Conservation (phyloP, 345 rosid species). For the Orychophragmus violaceus region DNA sequence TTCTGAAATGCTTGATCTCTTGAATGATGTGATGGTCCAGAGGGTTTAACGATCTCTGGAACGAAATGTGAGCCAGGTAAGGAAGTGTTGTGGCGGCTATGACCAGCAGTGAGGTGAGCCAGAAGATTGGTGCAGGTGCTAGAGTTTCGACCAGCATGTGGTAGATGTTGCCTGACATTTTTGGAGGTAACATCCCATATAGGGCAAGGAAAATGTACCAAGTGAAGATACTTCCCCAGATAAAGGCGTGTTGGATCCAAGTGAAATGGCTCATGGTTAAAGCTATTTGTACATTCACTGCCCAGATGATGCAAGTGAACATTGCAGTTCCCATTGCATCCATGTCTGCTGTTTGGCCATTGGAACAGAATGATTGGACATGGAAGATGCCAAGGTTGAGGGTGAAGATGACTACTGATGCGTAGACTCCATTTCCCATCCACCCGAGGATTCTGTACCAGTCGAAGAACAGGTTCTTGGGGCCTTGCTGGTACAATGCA, state of each 20-base stretch:
- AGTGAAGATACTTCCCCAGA: constrained; percentile 62
- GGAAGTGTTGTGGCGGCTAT: constrained; percentile 45
- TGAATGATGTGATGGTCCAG: constrained; percentile 71
- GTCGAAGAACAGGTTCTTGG: constrained; percentile 46
- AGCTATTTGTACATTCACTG: constrained; percentile 67
- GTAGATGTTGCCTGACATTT: constrained; percentile 34
- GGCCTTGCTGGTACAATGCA: constrained; percentile 73
- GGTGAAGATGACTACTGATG: constrained; percentile 51
- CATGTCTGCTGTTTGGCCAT: constrained; percentile 48
- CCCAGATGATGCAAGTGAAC: constrained; percentile 59
- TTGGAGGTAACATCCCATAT: constrained; percentile 45
- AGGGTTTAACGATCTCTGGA: constrained; percentile 46
- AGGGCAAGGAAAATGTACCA: constrained; percentile 65
- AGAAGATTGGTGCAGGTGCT: constrained; percentile 53
- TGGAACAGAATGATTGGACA: constrained; percentile 32
- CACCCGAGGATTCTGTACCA: constrained; percentile 71
- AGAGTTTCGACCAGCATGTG: constrained; percentile 43
- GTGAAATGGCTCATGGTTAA: constrained; percentile 67
- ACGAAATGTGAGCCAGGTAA: constrained; percentile 38
- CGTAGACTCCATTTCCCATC: constrained; percentile 54
- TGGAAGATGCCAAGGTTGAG: constrained; percentile 40
- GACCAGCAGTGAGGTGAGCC: constrained; percentile 42
- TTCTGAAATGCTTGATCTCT: constrained; percentile 54
- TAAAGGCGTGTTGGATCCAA: constrained; percentile 64
- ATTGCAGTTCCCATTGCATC: constrained; percentile 44